These are phyloP conservation scores for Pichia sp. DNA, from an alignment of 1,139 yeast species.

Conservation along the genomic window DNA sequence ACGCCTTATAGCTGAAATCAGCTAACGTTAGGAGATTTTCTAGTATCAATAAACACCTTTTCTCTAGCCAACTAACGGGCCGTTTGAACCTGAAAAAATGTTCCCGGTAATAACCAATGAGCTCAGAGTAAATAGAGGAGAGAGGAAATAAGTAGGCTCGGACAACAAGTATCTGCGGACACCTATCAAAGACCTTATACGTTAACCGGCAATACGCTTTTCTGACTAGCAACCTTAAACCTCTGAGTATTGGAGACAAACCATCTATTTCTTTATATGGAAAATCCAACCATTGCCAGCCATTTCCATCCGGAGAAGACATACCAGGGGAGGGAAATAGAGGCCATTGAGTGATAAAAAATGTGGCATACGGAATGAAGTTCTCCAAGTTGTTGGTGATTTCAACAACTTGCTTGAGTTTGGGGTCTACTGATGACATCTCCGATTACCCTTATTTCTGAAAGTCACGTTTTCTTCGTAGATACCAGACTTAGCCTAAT, in stretches of 20 bases:
- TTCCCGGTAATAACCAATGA: conserved; percentile 35
- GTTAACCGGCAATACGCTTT: conserved; percentile 44
- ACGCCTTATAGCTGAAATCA: conserved; percentile 37
- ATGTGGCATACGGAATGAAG: conserved; percentile 46
- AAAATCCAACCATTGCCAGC: conserved; percentile 53
- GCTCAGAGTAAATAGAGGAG: conserved; percentile 40
- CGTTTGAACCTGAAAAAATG: conserved; percentile 30
- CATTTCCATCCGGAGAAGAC: conserved; percentile 32
- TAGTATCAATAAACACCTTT: conserved; percentile 35
- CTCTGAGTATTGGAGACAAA: conserved; percentile 27
- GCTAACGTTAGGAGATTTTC: conserved; percentile 33
- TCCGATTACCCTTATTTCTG: not conserved
- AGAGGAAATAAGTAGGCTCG: conserved; percentile 48
- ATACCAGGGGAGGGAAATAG: conserved; percentile 29
- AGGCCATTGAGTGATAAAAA: conserved; percentile 43
- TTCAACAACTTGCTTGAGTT: conserved; percentile 6
- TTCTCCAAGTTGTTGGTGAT: conserved; percentile 39
- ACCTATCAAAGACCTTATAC: conserved; percentile 30
- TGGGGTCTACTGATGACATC: not conserved
- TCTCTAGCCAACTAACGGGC: conserved; percentile 30
- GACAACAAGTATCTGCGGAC: conserved; percentile 28
- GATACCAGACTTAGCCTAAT: not conserved
- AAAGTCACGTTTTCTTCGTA: not conserved
- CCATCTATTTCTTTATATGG: conserved; percentile 23
- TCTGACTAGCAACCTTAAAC: conserved; percentile 39